Evolutionary conservation across 2,329 filamentous ascomycete species (phyloP), one percentile per base, ranked within the genome.

Genomic region (Lasiodiplodia hormozganensis): DNA sequence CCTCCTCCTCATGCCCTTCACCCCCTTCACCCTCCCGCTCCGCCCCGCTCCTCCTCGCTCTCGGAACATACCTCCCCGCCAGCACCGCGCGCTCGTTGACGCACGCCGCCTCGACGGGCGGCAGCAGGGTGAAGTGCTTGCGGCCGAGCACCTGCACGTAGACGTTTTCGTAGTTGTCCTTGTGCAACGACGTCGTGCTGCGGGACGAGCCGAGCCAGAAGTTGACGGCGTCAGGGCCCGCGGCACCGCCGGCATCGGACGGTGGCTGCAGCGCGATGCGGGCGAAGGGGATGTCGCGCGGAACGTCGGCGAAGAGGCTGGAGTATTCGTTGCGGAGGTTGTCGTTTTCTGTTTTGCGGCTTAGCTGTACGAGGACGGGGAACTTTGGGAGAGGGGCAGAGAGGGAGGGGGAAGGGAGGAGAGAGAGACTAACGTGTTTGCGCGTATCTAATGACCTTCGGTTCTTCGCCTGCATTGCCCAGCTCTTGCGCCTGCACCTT

Each of bases 131-230:
- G 72, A 96, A 96, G 72, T 92, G 88, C 76, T 96, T 96, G 68
- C 82, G 81, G 0, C 92, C 93, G 0, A 88, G 78, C 16, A 95
- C 79, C 74, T 95, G 92, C 1, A 93, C 90, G 77, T 94, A 96
- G 0, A 96, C 85, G 76, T 96, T 96, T 78, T 96, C 92, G 77
- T 94, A 95, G 74, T 92, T 92, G 80, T 96, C 93, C 74, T 91
- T 92, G 80, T 96, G 93, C 66, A 94, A 78, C 0, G 90, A 89
- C 0, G 92, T 94, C 1, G 87, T 84, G 31, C 89, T 92, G 47
- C 83, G 83, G 1, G 88, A 87, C 79, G 92, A 80, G 66, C 92
- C 92, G 62, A 96, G 88, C 92, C 92, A 95, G 74, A 96, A 84
- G 76, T 96, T 96, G 70, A 93, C 86, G 16, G 92, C 92, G 71